Base-by-base conservation (phyloP, 1,284 basidiomycete species). In the Anthracocystis panici-leucophaei region DNA sequence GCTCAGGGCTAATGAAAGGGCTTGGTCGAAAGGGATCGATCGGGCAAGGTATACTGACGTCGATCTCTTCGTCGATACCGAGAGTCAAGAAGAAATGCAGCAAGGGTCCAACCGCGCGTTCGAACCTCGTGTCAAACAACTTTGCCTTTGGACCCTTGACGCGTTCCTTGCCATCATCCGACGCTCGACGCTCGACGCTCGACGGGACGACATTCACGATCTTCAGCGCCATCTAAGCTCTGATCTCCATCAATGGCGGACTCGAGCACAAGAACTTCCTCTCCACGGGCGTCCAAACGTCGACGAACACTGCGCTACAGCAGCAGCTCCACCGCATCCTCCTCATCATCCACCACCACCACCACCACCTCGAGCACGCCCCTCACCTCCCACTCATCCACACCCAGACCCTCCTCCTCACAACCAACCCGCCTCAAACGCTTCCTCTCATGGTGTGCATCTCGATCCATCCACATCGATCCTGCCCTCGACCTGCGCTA, bases 381-480 rank as follows among this genome's bases (percentile, higher is more conserved):
- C 2, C 46, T 54, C 10, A 56, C 63, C 23, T 72, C 69, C 1
- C 31, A n/a, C n/a, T 64, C 61, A 12, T 41, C 60, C 6, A 27
- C 51, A 1, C 25, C 54, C 8, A 44, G 35, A 7, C 1, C 35
- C 23, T 16, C 38, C 5, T 14, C 44, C 5, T 52, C 48, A 2
- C 58, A 23, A 27, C 45, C 57, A 0, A 14, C 35, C 6, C 25
- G 41, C 3, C 50, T 73, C 11, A 10, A 31, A 5, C 49, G 50
- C 41, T 74, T 74, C 41, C 57, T 68, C 31, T 16, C 23, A 25
- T 75, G 72, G 72, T 62, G 65, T 29, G 14, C 11, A 14, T 10
- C n/a, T 0, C 27, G 65, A 31, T 48, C 41, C 0, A 44, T 75
- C 12, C 9, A 21, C 38, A 65, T 75, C 42, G 42, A 59, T 3